phyloP scores from a whole-genome alignment of 2,329 filamentous ascomycete genomes.

The Stachybotrys chlorohalonatus region DNA sequence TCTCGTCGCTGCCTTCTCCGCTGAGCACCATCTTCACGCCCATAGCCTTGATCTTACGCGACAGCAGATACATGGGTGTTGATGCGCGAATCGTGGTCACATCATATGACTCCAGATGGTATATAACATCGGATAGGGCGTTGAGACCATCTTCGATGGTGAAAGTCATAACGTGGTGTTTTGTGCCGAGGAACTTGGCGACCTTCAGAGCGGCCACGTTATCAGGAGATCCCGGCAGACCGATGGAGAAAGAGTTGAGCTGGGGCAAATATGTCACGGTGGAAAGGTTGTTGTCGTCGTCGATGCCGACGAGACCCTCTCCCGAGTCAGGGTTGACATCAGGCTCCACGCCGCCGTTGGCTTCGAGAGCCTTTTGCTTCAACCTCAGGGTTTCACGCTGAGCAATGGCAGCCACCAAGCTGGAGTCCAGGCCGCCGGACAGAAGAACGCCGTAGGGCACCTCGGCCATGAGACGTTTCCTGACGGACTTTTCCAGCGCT shows the following conservation, averaged over 20 bases:
- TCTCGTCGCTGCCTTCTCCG: conserved; percentile 95
- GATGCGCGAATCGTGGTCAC: conserved; percentile 97
- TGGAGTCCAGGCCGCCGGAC: conserved; percentile 92
- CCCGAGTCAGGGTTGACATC: conserved; percentile 48
- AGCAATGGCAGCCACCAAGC: conserved; percentile 87
- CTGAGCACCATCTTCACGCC: conserved; percentile 99
- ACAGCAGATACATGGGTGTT: conserved; percentile 96
- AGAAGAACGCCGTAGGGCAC: conserved; percentile 94
- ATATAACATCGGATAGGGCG: conserved; percentile 94
- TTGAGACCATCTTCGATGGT: conserved; percentile 96
- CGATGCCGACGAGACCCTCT: conserved; percentile 82
- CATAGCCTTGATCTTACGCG: conserved; percentile 98
- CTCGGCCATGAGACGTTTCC: conserved; percentile 97
- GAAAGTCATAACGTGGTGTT: conserved; percentile 97
- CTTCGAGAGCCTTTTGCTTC: conserved; percentile 52
- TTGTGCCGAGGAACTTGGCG: conserved; percentile 92
- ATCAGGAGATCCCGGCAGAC: conserved; percentile 85
- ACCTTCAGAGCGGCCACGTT: conserved; percentile 87
- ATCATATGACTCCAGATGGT: conserved; percentile 94
- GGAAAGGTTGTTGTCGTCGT: conserved; percentile 81
- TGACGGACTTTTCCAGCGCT: conserved; percentile 80
- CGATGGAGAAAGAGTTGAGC: conserved; percentile 98
- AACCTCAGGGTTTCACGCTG: conserved; percentile 82
- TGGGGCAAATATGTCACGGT: conserved; percentile 88
- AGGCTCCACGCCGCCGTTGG: conserved; percentile 34